Evolutionary conservation across 2,329 filamentous ascomycete genomes (phyloP).

Genomic region (Fusarium sp.): DNA sequence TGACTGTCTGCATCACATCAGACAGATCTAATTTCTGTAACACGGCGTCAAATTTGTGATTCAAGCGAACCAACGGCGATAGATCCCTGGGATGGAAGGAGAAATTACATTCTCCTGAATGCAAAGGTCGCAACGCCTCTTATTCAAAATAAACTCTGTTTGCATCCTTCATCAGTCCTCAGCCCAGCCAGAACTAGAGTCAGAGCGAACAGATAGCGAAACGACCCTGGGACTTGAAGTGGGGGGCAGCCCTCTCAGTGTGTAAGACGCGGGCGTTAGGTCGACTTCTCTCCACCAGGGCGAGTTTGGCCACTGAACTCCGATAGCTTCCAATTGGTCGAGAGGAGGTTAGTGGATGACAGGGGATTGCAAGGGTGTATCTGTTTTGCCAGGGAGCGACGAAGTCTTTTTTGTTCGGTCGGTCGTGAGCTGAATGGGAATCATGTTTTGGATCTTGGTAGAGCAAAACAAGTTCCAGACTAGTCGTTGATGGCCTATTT

Average conservation of each 20-base stretch:
- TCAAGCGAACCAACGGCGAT: constrained; percentile 10
- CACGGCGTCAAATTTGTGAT: constrained; percentile 4
- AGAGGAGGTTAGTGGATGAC: constrained; percentile 15
- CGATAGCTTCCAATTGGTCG: constrained; percentile 26
- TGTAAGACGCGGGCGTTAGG: constrained; percentile 37
- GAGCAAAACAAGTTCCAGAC: neutral
- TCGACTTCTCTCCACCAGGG: constrained; percentile 29
- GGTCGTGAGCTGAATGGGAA: constrained; percentile 23
- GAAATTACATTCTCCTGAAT: constrained; percentile 9
- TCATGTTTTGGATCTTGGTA: neutral
- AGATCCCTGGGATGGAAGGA: neutral
- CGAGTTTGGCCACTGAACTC: constrained; percentile 30
- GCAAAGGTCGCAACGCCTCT: constrained; percentile 13
- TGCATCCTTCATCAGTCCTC: constrained; percentile 20
- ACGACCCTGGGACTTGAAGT: constrained; percentile 27
- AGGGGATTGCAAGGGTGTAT: constrained; percentile 23
- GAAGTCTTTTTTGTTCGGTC: neutral
- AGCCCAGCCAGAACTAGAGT: neutral
- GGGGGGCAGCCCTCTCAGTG: constrained; percentile 39
- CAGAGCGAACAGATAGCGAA: constrained; percentile 1
- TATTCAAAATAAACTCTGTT: constrained; percentile 25
- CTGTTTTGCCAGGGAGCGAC: constrained; percentile 27
- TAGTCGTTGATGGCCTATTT: constrained; percentile 11
- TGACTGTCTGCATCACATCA: constrained; percentile 30
- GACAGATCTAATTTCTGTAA: constrained; percentile 13